Evolutionary conservation across 1,284 basidiomycete species (phyloP), one percentile per base, ranked within the genome.

Genomic region (Waitea zeae): DNA sequence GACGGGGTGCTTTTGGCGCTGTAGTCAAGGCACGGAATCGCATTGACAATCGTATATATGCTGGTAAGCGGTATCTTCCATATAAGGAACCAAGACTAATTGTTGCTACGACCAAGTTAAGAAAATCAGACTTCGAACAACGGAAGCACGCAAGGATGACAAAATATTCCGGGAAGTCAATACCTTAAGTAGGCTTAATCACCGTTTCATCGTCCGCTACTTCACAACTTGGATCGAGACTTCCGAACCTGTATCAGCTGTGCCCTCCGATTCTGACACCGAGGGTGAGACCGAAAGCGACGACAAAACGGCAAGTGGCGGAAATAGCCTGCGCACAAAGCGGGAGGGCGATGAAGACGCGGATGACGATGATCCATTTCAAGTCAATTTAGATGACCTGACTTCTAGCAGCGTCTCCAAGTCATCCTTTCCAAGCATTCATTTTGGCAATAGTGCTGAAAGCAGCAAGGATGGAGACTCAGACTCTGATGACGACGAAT

Each of bases 11-110:
- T 0, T 97, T 92, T 50, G 89, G 90, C 0, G 82, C 84, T 15
- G 92, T 96, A 0, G 87, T 95, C 30, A 96, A 96, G 52, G 90
- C 89, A 1, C 64, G 78, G 36, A 92, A 96, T 49, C 83, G 76
- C 55, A 69, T 83, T 20, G 80, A 84, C 50, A 62, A 52, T 20
- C 60, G 70, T 20, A 74, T 77, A 36, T 82, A 81, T 45, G 80
- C 84, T 75, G 79, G n/a, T n/a, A n/a, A n/a, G n/a, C n/a, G n/a
- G n/a, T n/a, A n/a, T n/a, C n/a, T n/a, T n/a, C n/a, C n/a, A n/a
- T n/a, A n/a, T n/a, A n/a, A n/a, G n/a, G n/a, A n/a, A n/a, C n/a
- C n/a, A n/a, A n/a, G n/a, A n/a, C n/a, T n/a, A n/a, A n/a, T n/a
- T n/a, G n/a, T n/a, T n/a, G n/a, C n/a, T n/a, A n/a, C n/a, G n/a